phyloP scores from a whole-genome alignment of 139 green algal genomes.

The Asterochloris sp. region DNA sequence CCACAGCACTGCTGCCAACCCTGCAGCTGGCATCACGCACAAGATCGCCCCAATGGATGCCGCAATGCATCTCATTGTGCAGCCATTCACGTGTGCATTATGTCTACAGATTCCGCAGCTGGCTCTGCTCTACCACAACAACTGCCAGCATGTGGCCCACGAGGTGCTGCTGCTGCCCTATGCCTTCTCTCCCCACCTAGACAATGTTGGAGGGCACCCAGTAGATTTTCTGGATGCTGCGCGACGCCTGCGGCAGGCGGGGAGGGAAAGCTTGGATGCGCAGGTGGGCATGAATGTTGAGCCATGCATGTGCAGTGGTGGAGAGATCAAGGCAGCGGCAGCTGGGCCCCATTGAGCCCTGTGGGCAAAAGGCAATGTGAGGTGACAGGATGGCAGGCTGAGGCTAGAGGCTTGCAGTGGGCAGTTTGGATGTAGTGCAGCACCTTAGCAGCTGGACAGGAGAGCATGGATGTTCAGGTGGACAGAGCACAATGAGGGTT shows the following conservation, averaged over 20 bases:
- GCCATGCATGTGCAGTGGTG: too few relatives aligned
- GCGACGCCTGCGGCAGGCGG: conserved; percentile 20
- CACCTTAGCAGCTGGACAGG: too few relatives aligned
- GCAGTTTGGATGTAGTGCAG: too few relatives aligned
- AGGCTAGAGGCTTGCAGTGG: too few relatives aligned
- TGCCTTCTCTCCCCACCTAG: conserved; percentile 9
- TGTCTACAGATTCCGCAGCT: conserved; percentile 32
- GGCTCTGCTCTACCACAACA: conserved; percentile 39
- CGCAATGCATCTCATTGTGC: background rate
- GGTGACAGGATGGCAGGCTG: too few relatives aligned
- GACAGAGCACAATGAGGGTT: too few relatives aligned
- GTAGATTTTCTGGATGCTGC: conserved; percentile 31
- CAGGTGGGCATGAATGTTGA: conserved; percentile 19
- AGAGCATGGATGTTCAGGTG: too few relatives aligned
- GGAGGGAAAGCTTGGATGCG: conserved; percentile 13
- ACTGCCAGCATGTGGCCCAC: conserved; percentile 29
- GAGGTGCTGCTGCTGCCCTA: conserved; percentile 22
- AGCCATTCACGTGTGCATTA: background rate
- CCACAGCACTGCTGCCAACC: too few relatives aligned
- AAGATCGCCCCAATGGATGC: background rate
- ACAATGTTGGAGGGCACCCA: conserved; percentile 19
- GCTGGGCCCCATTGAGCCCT: too few relatives aligned
- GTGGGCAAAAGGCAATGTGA: too few relatives aligned
- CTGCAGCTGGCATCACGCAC: background rate
- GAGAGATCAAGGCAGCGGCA: too few relatives aligned